phyloP scores from a whole-genome alignment of 2,329 filamentous ascomycete species.

The Fusarium neocosmosporiellum region DNA sequence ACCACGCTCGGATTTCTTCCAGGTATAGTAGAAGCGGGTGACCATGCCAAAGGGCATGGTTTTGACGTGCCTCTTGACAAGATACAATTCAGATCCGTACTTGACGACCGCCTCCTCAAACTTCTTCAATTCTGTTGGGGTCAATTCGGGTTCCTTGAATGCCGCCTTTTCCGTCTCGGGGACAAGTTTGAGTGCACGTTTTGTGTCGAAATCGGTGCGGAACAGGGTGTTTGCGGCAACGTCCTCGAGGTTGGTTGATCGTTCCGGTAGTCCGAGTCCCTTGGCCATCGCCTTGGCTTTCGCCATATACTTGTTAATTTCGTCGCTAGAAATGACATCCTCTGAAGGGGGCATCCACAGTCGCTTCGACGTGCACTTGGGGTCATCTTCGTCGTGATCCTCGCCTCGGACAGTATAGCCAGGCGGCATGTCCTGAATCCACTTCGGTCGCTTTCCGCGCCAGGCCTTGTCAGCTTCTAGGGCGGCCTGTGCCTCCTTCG shows the following conservation, averaged over 20 bases:
- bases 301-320: conserved; percentile 82
- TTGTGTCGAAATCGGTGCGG: conserved; percentile 75
- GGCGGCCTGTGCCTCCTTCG: conserved; percentile 82
- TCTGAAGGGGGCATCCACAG: conserved; percentile 81
- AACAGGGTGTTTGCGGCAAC: conserved; percentile 82
- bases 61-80: conserved; percentile 86
- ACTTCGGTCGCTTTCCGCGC: conserved; percentile 86
- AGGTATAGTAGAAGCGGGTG: conserved; percentile 95
- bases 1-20: conserved; percentile 93
- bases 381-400: conserved; percentile 77
- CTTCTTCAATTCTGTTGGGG: conserved; percentile 81
- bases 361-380: conserved; percentile 78
- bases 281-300: conserved; percentile 73
- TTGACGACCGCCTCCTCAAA: conserved; percentile 93
- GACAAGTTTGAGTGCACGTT: conserved; percentile 77
- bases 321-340: conserved; percentile 60
- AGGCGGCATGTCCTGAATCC: conserved; percentile 89
- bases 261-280: conserved; percentile 75
- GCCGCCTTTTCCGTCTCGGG: conserved; percentile 74
- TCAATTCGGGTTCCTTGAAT: conserved; percentile 87
- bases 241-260: conserved; percentile 88
- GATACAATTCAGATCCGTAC: conserved; percentile 89
- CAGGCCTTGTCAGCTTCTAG: conserved; percentile 84
- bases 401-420: conserved; percentile 89
- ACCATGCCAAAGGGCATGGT: conserved; percentile 82